phyloP scores from a whole-genome alignment of 1,284 basidiomycete genomes.

The Melampsora americana region DNA sequence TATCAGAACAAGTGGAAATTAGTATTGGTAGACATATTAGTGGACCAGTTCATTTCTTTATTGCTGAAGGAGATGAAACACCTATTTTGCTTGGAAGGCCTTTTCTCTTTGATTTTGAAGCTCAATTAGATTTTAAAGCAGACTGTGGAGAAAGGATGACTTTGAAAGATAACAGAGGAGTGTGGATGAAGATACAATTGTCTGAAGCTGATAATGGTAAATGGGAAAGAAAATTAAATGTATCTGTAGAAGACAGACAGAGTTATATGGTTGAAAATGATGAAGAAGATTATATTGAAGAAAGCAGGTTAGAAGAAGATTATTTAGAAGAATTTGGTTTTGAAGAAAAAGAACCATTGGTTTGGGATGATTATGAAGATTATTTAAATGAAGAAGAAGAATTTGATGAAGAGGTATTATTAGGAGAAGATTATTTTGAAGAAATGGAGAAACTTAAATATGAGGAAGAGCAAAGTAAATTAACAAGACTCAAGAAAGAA shows the following conservation, averaged over 20 bases:
- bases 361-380: neutral
- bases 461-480: neutral
- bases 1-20: neutral
- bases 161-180: neutral
- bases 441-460: neutral
- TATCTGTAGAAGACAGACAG: neutral
- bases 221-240: neutral
- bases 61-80: neutral
- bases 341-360: neutral
- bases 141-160: neutral
- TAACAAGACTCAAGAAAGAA: neutral
- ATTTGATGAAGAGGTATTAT: neutral
- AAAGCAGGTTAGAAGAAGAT: neutral
- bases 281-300: neutral
- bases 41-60: neutral
- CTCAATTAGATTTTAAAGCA: neutral
- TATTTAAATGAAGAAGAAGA: neutral
- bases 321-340: neutral
- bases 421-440: neutral
- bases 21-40: neutral
- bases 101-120: constrained; percentile 3
- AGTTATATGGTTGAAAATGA: too few species aligned
- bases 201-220: neutral
- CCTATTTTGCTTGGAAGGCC: neutral
- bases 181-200: too few species aligned